phyloP scores from a whole-genome alignment of 352 stramenopile genomes.

The Pseudoperonospora humuli region DNA sequence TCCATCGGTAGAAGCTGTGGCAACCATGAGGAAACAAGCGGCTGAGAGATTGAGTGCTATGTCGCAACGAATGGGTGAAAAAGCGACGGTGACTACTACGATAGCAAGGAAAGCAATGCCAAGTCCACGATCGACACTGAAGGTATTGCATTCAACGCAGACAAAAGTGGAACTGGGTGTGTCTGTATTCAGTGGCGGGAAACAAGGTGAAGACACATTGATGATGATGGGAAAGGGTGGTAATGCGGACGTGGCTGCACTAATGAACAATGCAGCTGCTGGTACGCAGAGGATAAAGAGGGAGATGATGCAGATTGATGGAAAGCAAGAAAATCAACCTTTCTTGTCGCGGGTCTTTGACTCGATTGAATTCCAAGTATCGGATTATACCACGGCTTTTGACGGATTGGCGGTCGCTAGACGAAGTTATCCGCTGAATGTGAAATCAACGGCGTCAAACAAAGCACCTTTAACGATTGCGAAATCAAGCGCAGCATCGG shows the following conservation, averaged over 20 bases:
- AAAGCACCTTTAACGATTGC: conserved; percentile 2
- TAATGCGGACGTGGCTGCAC: background rate
- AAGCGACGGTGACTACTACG: background rate
- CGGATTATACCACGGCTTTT: conserved; percentile 35
- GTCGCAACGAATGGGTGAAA: background rate
- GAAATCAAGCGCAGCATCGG: background rate
- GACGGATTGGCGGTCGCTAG: conserved; percentile 36
- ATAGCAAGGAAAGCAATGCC: background rate
- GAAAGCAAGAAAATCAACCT: conserved; percentile 1
- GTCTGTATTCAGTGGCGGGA: background rate
- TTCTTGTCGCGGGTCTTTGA: conserved; percentile 41
- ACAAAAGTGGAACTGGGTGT: conserved; percentile 2
- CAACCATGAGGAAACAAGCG: conserved; percentile 10
- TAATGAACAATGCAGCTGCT: background rate
- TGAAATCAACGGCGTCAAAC: conserved; percentile 4
- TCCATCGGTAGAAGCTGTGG: conserved; percentile 16
- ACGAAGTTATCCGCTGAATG: conserved; percentile 18
- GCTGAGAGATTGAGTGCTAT: background rate
- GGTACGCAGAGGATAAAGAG: background rate
- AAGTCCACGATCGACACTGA: background rate
- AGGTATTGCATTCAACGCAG: background rate
- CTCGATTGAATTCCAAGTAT: conserved; percentile 25
- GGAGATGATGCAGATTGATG: background rate
- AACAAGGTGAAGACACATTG: background rate
- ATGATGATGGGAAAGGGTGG: background rate